These are phyloP conservation scores for Skeletonema costatum DNA, from an alignment of 108 stramenopile genomes.

Conservation along the genomic window DNA sequence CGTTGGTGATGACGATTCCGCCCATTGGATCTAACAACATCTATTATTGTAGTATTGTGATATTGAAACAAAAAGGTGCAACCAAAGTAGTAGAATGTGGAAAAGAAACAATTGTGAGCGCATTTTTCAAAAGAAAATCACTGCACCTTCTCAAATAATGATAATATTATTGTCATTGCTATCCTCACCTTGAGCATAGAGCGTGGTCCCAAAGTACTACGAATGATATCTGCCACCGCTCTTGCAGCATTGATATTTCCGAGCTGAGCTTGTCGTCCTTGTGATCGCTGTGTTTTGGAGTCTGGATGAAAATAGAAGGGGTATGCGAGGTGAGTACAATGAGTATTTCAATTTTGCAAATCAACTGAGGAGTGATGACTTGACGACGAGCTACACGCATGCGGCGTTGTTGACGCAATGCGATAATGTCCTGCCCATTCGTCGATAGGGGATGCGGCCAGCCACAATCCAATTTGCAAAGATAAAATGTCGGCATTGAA, in stretches of 20 bases:
- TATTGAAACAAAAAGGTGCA: constrained; percentile 12
- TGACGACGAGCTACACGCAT: not conserved
- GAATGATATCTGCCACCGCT: constrained; percentile 96
- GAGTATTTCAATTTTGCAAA: not conserved
- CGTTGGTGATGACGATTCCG: constrained; percentile 99
- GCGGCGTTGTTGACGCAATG: constrained; percentile 19
- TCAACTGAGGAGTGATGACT: not conserved
- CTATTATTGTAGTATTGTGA: constrained; percentile 9
- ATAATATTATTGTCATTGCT: too few species aligned
- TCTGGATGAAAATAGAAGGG: constrained; percentile 57
- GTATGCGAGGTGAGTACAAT: constrained; percentile 14
- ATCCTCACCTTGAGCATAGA: constrained; percentile 94
- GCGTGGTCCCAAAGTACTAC: constrained; percentile 97
- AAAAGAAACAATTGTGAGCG: not conserved
- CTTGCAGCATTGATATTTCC: constrained; percentile 96
- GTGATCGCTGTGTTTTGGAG: constrained; percentile 94
- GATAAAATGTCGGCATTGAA: not conserved
- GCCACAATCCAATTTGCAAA: not conserved
- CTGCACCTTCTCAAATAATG: too few species aligned
- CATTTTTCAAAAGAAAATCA: too few species aligned
- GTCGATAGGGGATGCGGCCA: too few species aligned
- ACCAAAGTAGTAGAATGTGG: not conserved
- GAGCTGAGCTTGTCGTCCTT: constrained; percentile 96
- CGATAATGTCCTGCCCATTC: not conserved
- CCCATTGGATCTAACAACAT: constrained; percentile 99